Evolutionary conservation across 2,329 filamentous ascomycete genomes (phyloP).

Genomic region (Dothistroma septosporum): DNA sequence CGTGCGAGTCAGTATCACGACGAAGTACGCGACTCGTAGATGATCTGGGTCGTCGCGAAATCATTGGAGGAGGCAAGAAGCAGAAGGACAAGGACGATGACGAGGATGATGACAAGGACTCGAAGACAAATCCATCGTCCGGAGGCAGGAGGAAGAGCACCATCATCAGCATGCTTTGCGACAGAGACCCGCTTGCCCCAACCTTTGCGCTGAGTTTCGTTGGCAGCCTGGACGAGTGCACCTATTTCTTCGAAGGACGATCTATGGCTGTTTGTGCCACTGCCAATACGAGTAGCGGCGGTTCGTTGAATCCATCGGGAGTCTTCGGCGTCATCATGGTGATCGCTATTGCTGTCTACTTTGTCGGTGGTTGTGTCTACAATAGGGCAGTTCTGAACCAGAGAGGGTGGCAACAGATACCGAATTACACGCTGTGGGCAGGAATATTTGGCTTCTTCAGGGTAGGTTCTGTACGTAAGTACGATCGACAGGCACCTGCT

Average conservation of each 20-base stretch:
- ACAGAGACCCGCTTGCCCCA: conserved; percentile 68
- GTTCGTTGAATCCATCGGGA: conserved; percentile 62
- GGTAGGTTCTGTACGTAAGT: conserved; percentile 47
- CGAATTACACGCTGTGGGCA: conserved; percentile 91
- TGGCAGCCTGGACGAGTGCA: conserved; percentile 76
- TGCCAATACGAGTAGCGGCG: conserved; percentile 51
- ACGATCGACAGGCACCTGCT: not conserved
- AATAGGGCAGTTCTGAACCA: conserved; percentile 92
- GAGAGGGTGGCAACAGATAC: conserved; percentile 88
- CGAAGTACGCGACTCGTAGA: conserved; percentile 26
- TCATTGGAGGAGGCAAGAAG: conserved; percentile 38
- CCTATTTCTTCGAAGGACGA: conserved; percentile 92
- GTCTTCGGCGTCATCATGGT: conserved; percentile 83
- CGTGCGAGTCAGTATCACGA: conserved; percentile 39
- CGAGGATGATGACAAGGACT: conserved; percentile 26
- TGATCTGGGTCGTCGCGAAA: conserved; percentile 32
- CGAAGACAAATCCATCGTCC: conserved; percentile 38
- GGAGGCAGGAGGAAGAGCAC: conserved; percentile 72
- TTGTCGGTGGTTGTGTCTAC: conserved; percentile 90
- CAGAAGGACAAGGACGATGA: conserved; percentile 35
- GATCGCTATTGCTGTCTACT: conserved; percentile 78
- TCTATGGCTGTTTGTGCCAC: conserved; percentile 79
- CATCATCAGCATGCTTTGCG: conserved; percentile 89
- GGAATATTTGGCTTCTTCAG: conserved; percentile 78
- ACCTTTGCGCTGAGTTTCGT: conserved; percentile 77